These are phyloP conservation scores for Actinomortierella wolfii DNA, from an alignment of 371 early-diverging fungal genomes.

Conservation along the genomic window DNA sequence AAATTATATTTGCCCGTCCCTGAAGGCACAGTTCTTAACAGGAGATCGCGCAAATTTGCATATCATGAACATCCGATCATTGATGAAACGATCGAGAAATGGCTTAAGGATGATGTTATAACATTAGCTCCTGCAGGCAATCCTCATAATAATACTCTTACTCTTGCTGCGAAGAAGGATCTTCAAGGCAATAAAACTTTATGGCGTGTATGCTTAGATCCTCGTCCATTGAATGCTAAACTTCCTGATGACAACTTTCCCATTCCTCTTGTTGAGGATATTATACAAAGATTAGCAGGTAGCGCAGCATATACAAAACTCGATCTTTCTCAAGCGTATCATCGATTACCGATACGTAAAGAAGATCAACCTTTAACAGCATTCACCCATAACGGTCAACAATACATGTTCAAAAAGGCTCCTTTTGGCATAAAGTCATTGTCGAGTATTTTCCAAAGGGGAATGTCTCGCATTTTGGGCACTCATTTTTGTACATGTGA, in stretches of 20 bases:
- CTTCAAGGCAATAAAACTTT: conserved; percentile 11
- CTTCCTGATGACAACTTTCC: conserved; percentile 27
- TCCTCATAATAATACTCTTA: conserved; percentile 17
- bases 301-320: conserved; percentile 21
- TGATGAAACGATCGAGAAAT: conserved; percentile 3
- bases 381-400: conserved; percentile 18
- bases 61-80: conserved; percentile 3
- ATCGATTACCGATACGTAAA: conserved; percentile 32
- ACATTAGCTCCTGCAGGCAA: conserved; percentile 13
- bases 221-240: conserved; percentile 20
- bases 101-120: conserved; percentile 11
- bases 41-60: conserved; percentile 9
- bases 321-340: conserved; percentile 37
- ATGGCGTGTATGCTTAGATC: conserved; percentile 28
- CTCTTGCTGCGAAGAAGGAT: conserved; percentile 37
- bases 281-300: conserved; percentile 21
- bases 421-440: conserved; percentile 43
- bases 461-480: conserved; percentile 15
- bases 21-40: not conserved
- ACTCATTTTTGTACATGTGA: not conserved
- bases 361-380: conserved; percentile 20
- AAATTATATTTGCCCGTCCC: conserved; percentile 10
- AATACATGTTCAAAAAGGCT: conserved; percentile 30
- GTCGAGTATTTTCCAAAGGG: conserved; percentile 27
- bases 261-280: conserved; percentile 26